Evolutionary conservation across 257 asterid genomes (phyloP), one percentile per base, ranked within the genome.

Genomic region (Salvia hispanica): DNA sequence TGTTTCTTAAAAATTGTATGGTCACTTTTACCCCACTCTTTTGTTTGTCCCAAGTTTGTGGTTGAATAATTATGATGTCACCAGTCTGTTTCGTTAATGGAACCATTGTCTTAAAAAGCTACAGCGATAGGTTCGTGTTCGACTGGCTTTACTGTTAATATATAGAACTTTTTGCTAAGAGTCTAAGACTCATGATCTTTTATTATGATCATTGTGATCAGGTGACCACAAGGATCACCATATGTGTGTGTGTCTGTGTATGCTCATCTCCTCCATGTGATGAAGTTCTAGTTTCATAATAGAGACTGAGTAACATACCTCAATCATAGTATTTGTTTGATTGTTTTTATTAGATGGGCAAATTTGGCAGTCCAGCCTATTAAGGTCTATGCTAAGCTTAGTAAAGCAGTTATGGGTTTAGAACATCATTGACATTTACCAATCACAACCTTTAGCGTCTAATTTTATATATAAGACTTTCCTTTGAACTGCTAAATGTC

Each of bases 161-260:
- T 43, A 9, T 28, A 4, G 9, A 34, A 48, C 44, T 62, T 59
- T 77, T 47, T 57, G 12, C 9, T 39, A 64, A 48, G n/a, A 34
- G 48, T 28, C n/a, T 39, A 64, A 48, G n/a, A 36, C 58, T 28
- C 48, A 12, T 54, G 16, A 40, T 21, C 16, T 58, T 58, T 73
- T 65, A 47, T 63, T 16, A 67, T 77, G 66, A 62, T 69, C 48
- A 65, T 43, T 44, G 18, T 75, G 74, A 77, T 70, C 86, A 90
- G 99, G 80, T 80, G 89, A 86, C 77, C 80, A 78, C 74, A 85
- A 90, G 83, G 95, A 82, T 59, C 79, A 85, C 66, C 85, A 90
- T 44, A 21, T 21, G 25, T 21, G 25, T 21, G 25, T 21, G 25
- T 21, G 25, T 21, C n/a, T n/a, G 1, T 51, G 6, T 12, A 2